These are phyloP conservation scores for Boletus rufocinnamomeus DNA, from an alignment of 768 basidiomycete species.

Conservation along the genomic window DNA sequence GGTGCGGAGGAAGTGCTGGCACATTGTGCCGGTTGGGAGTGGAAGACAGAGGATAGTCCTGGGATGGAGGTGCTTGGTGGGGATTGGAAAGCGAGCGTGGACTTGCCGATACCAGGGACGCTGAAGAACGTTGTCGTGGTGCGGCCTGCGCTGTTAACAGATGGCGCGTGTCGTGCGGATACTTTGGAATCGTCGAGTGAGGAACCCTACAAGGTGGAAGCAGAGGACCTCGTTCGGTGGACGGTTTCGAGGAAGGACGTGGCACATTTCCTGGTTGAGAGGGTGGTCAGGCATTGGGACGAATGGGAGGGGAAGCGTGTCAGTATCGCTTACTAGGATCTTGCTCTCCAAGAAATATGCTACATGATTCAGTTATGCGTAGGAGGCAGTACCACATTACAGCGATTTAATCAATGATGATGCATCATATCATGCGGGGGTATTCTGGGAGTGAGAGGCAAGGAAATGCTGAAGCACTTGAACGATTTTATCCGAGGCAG, in stretches of 20 bases:
- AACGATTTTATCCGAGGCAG: not conserved
- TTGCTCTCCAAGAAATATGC: not conserved
- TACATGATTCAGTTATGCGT: not conserved
- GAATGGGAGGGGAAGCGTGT: constrained; percentile 53
- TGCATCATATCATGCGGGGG: not conserved
- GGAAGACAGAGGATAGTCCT: constrained; percentile 50
- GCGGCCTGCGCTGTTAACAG: constrained; percentile 58
- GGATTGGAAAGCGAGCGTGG: constrained; percentile 43
- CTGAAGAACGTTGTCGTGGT: constrained; percentile 49
- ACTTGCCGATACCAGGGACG: constrained; percentile 43
- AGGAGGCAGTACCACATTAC: not conserved
- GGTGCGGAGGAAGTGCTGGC: constrained; percentile 54
- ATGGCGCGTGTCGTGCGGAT: constrained; percentile 48
- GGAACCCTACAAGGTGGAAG: constrained; percentile 45
- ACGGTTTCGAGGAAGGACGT: constrained; percentile 65
- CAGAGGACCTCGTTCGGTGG: constrained; percentile 45
- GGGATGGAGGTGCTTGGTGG: constrained; percentile 43
- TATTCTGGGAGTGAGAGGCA: not conserved
- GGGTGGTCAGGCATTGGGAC: constrained; percentile 48
- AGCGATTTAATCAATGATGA: not conserved
- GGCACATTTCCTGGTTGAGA: constrained; percentile 62
- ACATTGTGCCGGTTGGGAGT: constrained; percentile 51
- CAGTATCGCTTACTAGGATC: constrained; percentile 48
- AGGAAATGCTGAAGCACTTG: not conserved
- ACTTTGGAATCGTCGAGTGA: not conserved